Evolutionary conservation across 805 yeast genomes (phyloP).

Genomic region (Ogataea populi-albae): DNA sequence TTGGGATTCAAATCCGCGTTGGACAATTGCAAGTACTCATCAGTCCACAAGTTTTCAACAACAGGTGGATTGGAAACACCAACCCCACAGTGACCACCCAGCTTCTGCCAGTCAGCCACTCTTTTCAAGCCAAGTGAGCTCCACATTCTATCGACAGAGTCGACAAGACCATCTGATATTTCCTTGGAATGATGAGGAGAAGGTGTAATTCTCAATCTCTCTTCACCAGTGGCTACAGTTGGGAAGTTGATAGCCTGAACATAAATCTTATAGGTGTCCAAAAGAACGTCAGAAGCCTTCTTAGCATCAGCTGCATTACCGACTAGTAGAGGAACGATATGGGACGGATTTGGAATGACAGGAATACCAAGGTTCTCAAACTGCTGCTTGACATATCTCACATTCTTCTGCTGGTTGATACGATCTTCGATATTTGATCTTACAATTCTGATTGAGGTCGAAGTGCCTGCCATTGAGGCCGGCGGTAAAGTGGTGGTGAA

Average conservation of each 20-base stretch:
- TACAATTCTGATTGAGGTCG: constrained; percentile 82
- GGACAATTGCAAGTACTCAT: constrained; percentile 63
- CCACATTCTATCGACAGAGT: constrained; percentile 80
- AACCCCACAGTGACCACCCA: constrained; percentile 91
- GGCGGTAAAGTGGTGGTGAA: constrained; percentile 98
- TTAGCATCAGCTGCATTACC: constrained; percentile 95
- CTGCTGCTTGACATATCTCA: constrained; percentile 76
- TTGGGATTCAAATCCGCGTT: constrained; percentile 65
- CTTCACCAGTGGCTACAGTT: constrained; percentile 93
- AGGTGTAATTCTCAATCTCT: constrained; percentile 96
- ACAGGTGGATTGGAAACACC: constrained; percentile 48
- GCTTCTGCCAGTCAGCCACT: constrained; percentile 68
- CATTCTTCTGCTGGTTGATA: constrained; percentile 78
- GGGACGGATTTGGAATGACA: constrained; percentile 96
- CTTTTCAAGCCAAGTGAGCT: constrained; percentile 70
- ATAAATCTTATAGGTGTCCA: constrained; percentile 81
- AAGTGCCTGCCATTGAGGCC: constrained; percentile 94
- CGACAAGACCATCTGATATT: constrained; percentile 70
- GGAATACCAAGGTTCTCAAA: constrained; percentile 78
- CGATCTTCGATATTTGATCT: constrained; percentile 76
- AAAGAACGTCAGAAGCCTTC: constrained; percentile 82
- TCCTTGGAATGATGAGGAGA: constrained; percentile 92
- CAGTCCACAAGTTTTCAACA: constrained; percentile 82
- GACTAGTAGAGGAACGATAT: constrained; percentile 90
- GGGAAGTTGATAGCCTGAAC: constrained; percentile 99